A percentile compares a stretch with the other conserved stretches of the same genome.
Evolutionary conservation across 176 grass and related monocot species (phyloP).

Genomic region (Oryza officinalis): DNA sequence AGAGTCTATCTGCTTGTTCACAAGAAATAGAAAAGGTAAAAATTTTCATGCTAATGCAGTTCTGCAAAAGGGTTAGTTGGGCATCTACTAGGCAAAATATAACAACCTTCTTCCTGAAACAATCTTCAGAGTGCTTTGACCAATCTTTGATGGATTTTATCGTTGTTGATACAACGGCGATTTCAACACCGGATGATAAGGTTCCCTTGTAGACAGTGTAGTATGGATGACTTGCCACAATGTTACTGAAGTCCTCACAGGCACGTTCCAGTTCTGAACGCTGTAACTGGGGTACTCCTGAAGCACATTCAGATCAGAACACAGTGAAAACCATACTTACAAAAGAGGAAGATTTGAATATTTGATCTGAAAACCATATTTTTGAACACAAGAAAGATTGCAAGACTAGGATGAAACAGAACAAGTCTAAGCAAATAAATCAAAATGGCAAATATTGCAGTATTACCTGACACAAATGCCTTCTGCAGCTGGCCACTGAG

Average conservation of each 20-base stretch:
- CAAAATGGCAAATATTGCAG: background rate
- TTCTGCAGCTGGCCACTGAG: slow-evolving; percentile 91
- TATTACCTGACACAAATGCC: slow-evolving; percentile 64
- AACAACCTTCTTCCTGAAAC: slow-evolving; percentile 75
- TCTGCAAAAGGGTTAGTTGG: background rate
- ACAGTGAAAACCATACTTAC: background rate
- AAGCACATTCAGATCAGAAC: slow-evolving; percentile 9
- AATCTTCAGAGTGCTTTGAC: slow-evolving; percentile 55
- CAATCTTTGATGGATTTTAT: slow-evolving; percentile 63
- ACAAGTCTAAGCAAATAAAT: background rate
- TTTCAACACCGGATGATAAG: slow-evolving; percentile 77
- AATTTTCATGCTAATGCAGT: background rate
- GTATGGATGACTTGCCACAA: slow-evolving; percentile 53
- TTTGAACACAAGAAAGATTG: background rate
- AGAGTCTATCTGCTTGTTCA: slow-evolving; percentile 56
- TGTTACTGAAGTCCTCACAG: slow-evolving; percentile 90
- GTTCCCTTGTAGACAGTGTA: slow-evolving; percentile 84
- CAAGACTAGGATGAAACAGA: background rate
- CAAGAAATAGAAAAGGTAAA: background rate
- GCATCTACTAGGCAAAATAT: background rate
- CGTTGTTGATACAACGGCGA: slow-evolving; percentile 65
- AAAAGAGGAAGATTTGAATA: background rate
- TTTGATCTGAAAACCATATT: background rate
- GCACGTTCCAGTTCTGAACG: slow-evolving; percentile 59
- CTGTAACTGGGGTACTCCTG: slow-evolving; percentile 79